Evolutionary conservation across 768 basidiomycete genomes (phyloP).

Genomic region (Mycena floridula): DNA sequence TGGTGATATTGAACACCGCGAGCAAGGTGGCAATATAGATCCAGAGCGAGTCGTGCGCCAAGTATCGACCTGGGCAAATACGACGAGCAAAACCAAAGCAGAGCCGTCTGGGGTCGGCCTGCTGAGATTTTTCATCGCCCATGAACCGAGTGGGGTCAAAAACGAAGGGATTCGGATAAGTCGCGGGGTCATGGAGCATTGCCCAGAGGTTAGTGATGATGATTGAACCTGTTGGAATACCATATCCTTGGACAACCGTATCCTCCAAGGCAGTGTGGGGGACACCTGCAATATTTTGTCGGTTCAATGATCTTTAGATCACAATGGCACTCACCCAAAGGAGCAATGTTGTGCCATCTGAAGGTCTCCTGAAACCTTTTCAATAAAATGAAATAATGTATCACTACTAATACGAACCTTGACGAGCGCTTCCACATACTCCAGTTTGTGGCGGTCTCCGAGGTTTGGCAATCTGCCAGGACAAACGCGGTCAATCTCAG

Average conservation of each 20-base stretch:
- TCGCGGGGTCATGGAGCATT: constrained; percentile 44
- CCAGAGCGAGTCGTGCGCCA: constrained; percentile 38
- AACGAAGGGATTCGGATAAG: constrained; percentile 40
- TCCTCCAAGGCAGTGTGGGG: too few relatives aligned
- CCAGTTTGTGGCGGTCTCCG: constrained; percentile 19
- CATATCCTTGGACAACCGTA: too few relatives aligned
- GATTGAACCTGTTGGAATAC: too few relatives aligned
- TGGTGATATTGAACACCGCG: constrained; percentile 34
- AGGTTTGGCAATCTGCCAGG: constrained; percentile 1
- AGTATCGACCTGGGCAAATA: constrained; percentile 9
- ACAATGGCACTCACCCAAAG: too few relatives aligned
- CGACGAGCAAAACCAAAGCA: constrained; percentile 47
- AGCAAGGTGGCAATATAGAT: constrained; percentile 33
- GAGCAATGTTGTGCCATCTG: too few relatives aligned
- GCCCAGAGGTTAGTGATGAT: constrained; percentile 40
- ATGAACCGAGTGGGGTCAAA: constrained; percentile 46
- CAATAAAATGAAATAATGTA: too few relatives aligned
- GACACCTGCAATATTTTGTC: too few relatives aligned
- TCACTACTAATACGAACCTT: too few relatives aligned
- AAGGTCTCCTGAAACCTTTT: too few relatives aligned
- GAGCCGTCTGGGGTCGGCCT: constrained; percentile 32
- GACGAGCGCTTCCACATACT: not conserved
- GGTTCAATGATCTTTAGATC: too few relatives aligned
- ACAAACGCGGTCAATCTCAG: not conserved
- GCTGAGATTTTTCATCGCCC: constrained; percentile 20